Conservation (phyloP, 371 early-diverging fungal species). For the Rhizopus microsporus region DNA sequence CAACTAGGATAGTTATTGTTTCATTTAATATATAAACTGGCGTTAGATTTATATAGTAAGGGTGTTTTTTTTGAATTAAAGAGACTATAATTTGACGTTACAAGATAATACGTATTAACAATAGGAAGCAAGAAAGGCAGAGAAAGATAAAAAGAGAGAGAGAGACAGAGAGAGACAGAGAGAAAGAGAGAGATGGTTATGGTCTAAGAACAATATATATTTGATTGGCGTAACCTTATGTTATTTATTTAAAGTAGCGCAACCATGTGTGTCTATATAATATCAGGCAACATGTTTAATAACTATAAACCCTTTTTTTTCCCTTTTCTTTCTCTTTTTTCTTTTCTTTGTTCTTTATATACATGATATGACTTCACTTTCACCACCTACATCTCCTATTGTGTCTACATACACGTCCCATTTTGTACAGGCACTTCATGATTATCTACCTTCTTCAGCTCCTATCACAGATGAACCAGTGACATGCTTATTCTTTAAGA, state of each 20-base stretch:
- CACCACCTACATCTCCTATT: slow-evolving; percentile 18
- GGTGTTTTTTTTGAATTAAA: no score
- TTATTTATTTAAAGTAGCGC: not conserved
- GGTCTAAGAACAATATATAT: no score
- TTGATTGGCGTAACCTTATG: slow-evolving; percentile 5
- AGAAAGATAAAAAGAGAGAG: no score
- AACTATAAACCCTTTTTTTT: not conserved
- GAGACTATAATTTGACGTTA: no score
- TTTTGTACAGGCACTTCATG: slow-evolving; percentile 54
- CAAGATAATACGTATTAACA: not conserved
- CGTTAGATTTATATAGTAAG: no score
- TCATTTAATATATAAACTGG: no score
- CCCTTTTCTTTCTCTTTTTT: not conserved
- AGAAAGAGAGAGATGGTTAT: not conserved
- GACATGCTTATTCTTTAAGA: slow-evolving; percentile 44
- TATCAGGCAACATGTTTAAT: not conserved
- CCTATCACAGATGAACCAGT: slow-evolving; percentile 36
- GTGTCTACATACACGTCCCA: slow-evolving; percentile 35
- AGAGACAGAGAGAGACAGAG: not conserved
- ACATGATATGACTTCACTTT: slow-evolving; percentile 4
- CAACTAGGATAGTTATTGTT: no score
- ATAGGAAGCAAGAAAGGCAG: not conserved
- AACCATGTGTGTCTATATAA: not conserved
- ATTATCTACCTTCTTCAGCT: slow-evolving; percentile 44
- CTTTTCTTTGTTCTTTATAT: slow-evolving; percentile 1